Evolutionary conservation across 306 rosid genomes (phyloP).

Genomic region (Cucurbita moschata): DNA sequence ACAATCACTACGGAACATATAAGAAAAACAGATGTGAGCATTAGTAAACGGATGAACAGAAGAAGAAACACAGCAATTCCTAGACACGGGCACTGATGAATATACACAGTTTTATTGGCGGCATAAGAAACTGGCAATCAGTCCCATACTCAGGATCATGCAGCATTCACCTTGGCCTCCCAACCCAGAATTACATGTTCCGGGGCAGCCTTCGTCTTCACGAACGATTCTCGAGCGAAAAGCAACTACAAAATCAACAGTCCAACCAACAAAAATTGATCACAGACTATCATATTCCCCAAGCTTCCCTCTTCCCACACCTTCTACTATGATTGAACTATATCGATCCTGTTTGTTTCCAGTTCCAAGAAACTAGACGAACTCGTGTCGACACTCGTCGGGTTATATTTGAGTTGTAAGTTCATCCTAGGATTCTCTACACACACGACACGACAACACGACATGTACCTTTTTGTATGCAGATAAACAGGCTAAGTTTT

Average conservation of each 20-base stretch:
- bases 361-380: not conserved
- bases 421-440: not conserved
- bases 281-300: not conserved
- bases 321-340: not conserved
- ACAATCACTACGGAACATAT: no score
- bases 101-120: not conserved
- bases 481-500: no score
- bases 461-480: constrained; percentile 27
- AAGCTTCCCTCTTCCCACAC: no score
- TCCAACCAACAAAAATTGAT: not conserved
- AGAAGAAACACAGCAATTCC: not conserved
- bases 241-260: constrained; percentile 4
- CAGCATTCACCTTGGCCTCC: constrained; percentile 59
- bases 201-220: constrained; percentile 44
- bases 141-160: constrained; percentile 16
- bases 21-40: no score
- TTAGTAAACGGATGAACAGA: not conserved
- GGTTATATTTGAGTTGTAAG: not conserved
- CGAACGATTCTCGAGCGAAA: constrained; percentile 38
- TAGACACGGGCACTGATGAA: not conserved
- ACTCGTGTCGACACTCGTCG: not conserved
- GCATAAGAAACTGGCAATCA: not conserved
- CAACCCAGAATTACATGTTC: constrained; percentile 70
- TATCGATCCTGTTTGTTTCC: not conserved
- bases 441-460: no score